Conservation (phyloP, 2,329 filamentous ascomycete genomes). For the Macrophomina tecta region DNA sequence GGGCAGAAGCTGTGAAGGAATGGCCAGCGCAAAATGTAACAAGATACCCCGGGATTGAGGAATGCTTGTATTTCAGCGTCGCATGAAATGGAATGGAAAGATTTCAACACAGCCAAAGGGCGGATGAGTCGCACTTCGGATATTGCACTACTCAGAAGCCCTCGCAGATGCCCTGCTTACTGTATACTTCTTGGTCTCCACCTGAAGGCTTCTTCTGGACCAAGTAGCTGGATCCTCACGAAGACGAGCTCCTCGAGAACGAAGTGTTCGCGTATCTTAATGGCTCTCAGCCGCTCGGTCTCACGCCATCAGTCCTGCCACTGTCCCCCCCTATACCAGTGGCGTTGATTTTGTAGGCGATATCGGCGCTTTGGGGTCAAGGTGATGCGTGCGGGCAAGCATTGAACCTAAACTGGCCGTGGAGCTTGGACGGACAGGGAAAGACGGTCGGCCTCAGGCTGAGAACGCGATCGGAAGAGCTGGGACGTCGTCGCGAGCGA, state of each 20-base stretch:
- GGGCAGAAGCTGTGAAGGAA: background rate
- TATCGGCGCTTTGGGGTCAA: background rate
- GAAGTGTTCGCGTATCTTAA: too few species aligned
- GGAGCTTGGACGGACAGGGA: background rate
- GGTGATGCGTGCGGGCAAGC: background rate
- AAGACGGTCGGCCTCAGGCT: constrained; percentile 2
- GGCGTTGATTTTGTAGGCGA: background rate
- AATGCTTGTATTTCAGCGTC: background rate
- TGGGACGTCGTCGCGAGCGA: background rate
- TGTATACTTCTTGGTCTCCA: too few species aligned
- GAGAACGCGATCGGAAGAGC: background rate
- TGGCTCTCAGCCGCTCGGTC: too few species aligned
- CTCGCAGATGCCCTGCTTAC: too few species aligned
- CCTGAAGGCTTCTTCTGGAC: too few species aligned
- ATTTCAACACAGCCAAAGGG: too few species aligned
- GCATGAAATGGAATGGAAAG: background rate
- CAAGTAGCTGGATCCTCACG: too few species aligned
- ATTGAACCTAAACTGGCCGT: background rate
- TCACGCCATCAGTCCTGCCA: too few species aligned
- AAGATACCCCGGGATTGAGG: background rate
- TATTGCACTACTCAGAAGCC: too few species aligned
- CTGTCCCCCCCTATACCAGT: too few species aligned
- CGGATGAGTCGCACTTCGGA: too few species aligned
- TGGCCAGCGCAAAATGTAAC: background rate
- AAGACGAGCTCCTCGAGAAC: too few species aligned